Conservation (phyloP, 139 green algal genomes). For the Haematococcus lacustris region DNA sequence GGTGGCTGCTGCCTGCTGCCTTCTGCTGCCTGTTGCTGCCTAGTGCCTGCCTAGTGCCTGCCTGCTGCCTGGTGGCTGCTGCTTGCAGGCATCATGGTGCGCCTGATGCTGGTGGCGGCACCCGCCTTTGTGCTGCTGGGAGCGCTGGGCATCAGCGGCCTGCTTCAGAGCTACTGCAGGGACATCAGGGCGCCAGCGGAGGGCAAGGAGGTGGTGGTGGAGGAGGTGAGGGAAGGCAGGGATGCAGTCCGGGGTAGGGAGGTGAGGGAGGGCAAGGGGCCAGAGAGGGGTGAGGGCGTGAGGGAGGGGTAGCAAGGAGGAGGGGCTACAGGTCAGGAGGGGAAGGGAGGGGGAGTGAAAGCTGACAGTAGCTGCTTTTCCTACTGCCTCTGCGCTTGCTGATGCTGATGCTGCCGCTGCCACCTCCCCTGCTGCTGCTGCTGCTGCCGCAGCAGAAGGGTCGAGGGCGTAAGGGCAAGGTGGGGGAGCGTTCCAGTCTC, state of each 20-base stretch:
- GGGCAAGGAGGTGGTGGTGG: not conserved
- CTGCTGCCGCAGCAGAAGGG: not conserved
- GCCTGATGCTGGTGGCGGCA: conserved; percentile 61
- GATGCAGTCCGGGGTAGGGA: too few species aligned
- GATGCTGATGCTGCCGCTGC: not conserved
- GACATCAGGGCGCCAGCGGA: conserved; percentile 5
- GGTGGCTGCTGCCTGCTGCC: too few species aligned
- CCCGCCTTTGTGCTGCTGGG: conserved; percentile 52
- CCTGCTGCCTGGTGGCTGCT: too few species aligned
- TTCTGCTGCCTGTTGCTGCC: too few species aligned
- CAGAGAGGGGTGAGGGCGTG: not conserved
- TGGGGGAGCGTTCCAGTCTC: not conserved
- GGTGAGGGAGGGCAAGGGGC: not conserved
- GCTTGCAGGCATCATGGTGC: conserved; percentile 54
- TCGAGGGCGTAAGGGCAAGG: not conserved
- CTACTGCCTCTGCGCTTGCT: too few species aligned
- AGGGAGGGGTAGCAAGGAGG: not conserved
- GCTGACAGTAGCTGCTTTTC: too few species aligned
- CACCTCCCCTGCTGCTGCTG: not conserved
- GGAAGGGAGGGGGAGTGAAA: too few species aligned
- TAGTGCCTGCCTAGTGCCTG: too few species aligned
- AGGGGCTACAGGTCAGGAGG: too few species aligned
- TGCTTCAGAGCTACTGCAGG: conserved; percentile 7
- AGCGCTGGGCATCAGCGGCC: conserved; percentile 23
- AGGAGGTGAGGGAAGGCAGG: not conserved